Percentiles rank a stretch among this genome's conserved stretches.
phyloP scores from a whole-genome alignment of 768 basidiomycete species.

The Suillus tomentosus region DNA sequence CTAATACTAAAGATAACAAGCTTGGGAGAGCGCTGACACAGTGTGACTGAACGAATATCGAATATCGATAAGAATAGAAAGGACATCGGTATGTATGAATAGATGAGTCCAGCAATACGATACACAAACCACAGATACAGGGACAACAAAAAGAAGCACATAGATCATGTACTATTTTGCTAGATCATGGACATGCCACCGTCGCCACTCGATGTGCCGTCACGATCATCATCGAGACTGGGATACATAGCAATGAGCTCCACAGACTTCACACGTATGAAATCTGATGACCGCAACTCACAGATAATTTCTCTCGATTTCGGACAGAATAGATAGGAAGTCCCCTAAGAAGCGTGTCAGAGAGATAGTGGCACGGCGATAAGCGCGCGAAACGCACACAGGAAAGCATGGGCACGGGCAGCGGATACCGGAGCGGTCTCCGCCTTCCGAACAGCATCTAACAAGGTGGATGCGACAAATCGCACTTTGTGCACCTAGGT shows the following conservation, averaged over 20 bases:
- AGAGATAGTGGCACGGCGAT: slow-evolving; percentile 11
- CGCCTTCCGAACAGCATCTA: slow-evolving; percentile 82
- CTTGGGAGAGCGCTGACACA: slow-evolving; percentile 10
- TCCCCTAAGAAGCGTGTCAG: slow-evolving; percentile 60
- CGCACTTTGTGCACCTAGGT: slow-evolving; percentile 86
- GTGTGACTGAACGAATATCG: slow-evolving; percentile 11
- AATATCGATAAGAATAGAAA: slow-evolving; percentile 14
- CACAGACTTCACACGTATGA: slow-evolving; percentile 12
- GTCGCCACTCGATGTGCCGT: slow-evolving; percentile 60
- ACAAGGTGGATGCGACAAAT: slow-evolving; percentile 87
- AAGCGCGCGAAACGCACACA: slow-evolving; percentile 54
- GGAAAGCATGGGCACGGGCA: slow-evolving; percentile 82
- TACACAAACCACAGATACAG: slow-evolving; percentile 7
- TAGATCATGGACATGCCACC: slow-evolving; percentile 43
- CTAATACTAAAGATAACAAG: slow-evolving; percentile 21
- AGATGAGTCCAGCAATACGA: not conserved
- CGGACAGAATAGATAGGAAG: slow-evolving; percentile 87
- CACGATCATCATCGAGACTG: slow-evolving; percentile 72
- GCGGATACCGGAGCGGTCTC: slow-evolving; percentile 80
- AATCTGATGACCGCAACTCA: slow-evolving; percentile 36
- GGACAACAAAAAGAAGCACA: slow-evolving; percentile 7
- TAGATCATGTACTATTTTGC: not conserved
- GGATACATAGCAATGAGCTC: slow-evolving; percentile 17
- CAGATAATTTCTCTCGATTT: slow-evolving; percentile 91
- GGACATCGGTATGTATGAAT: slow-evolving; percentile 1